These are phyloP conservation scores for Logfia minima DNA, from an alignment of 129 eudicot genomes.

Conservation along the genomic window DNA sequence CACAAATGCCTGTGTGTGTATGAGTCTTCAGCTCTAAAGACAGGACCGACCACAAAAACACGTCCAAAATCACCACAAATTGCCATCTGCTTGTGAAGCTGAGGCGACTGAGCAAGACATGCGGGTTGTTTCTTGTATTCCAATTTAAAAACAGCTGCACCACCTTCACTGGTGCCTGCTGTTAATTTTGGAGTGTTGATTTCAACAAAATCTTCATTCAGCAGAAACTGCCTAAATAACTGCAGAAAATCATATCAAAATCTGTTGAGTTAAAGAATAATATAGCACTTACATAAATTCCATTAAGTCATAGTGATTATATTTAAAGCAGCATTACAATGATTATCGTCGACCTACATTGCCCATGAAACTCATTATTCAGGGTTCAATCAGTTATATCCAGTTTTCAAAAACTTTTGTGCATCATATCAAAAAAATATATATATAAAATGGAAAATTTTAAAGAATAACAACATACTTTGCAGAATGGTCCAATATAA, in stretches of 20 bases:
- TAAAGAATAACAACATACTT: too few relatives aligned
- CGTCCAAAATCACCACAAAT: constrained; percentile 85
- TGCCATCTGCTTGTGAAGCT: constrained; percentile 94
- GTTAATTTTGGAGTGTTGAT: constrained; percentile 79
- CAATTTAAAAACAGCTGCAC: constrained; percentile 81
- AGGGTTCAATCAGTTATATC: background rate
- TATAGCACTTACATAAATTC: background rate
- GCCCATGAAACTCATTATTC: background rate
- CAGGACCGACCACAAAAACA: constrained; percentile 88
- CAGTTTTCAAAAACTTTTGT: background rate
- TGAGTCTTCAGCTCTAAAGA: constrained; percentile 91
- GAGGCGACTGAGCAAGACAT: constrained; percentile 93
- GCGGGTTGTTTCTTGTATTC: constrained; percentile 86
- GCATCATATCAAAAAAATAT: too few relatives aligned
- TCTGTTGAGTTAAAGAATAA: background rate
- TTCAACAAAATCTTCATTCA: constrained; percentile 56
- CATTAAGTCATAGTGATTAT: background rate
- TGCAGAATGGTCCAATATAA: too few relatives aligned
- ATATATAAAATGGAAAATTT: too few relatives aligned
- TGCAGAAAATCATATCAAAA: constrained; percentile 36
- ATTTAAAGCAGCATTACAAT: background rate
- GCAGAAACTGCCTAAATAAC: constrained; percentile 68
- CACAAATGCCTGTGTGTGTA: constrained; percentile 90
- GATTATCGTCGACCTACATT: background rate
- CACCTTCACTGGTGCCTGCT: constrained; percentile 96